These are phyloP conservation scores for Trichoderma sp. DNA, from an alignment of 2,329 filamentous ascomycete genomes.

Conservation along the genomic window DNA sequence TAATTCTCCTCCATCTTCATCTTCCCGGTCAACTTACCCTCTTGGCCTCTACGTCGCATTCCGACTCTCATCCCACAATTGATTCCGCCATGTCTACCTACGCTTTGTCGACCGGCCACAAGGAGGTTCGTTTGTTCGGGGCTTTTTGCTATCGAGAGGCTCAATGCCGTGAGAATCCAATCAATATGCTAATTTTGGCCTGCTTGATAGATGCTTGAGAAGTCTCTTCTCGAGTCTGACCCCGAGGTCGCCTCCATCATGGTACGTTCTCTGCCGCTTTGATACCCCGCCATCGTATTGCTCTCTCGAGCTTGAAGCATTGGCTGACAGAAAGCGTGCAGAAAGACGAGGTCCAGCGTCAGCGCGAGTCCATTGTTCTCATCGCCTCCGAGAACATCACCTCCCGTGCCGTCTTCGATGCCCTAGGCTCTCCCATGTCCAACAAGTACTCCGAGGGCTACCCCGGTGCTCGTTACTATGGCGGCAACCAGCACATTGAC, in stretches of 20 bases:
- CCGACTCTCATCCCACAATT: slow-evolving; percentile 32
- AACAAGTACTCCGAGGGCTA: slow-evolving; percentile 99
- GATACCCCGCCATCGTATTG: not conserved
- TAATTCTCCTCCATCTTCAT: not conserved
- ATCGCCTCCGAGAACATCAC: slow-evolving; percentile 99
- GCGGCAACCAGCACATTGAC: slow-evolving; percentile 98
- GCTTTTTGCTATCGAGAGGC: not conserved
- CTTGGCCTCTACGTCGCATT: not conserved
- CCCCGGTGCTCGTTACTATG: slow-evolving; percentile 97
- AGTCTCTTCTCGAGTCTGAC: slow-evolving; percentile 86
- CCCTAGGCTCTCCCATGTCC: slow-evolving; percentile 89
- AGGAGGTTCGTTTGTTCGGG: slow-evolving; percentile 49
- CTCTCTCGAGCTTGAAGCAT: slow-evolving; percentile 34
- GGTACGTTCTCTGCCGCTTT: slow-evolving; percentile 56
- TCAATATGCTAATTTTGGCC: slow-evolving; percentile 23
- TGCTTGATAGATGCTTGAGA: slow-evolving; percentile 80
- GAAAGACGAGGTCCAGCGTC: slow-evolving; percentile 92
- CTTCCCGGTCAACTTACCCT: slow-evolving; percentile 2
- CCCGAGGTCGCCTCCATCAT: slow-evolving; percentile 96
- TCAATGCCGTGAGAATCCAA: not conserved
- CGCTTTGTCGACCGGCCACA: slow-evolving; percentile 56
- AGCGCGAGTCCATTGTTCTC: slow-evolving; percentile 97
- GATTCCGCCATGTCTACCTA: slow-evolving; percentile 49
- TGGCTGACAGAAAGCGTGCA: slow-evolving; percentile 40
- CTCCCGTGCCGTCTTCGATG: slow-evolving; percentile 96